phyloP scores from a whole-genome alignment of 1,139 yeast genomes.

The Scheffersomyces titani region DNA sequence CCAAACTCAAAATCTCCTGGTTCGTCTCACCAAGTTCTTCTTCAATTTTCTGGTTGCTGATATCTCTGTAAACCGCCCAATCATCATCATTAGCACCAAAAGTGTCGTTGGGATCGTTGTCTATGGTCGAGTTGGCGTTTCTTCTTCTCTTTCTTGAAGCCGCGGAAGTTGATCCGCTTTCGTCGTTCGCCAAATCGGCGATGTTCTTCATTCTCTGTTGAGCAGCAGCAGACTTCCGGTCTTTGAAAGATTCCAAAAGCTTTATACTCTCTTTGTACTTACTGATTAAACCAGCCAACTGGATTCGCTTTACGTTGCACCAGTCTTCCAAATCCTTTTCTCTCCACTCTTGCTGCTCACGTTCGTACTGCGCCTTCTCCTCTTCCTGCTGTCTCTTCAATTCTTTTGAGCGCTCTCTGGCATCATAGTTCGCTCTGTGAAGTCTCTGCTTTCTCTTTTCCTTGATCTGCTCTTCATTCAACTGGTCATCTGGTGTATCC shows the following conservation, averaged over 20 bases:
- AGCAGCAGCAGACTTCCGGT: constrained; percentile 88
- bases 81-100: constrained; percentile 97
- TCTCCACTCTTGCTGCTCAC: constrained; percentile 78
- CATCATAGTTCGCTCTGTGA: constrained; percentile 84
- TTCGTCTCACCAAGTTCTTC: constrained; percentile 75
- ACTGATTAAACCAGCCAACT: constrained; percentile 57
- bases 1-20: constrained; percentile 60
- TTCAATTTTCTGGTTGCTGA: constrained; percentile 69
- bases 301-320: constrained; percentile 69
- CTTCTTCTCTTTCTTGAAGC: constrained; percentile 52
- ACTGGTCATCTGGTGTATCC: constrained; percentile 80
- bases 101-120: constrained; percentile 89
- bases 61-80: constrained; percentile 89
- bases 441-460: constrained; percentile 86
- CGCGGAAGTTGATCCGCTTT: constrained; percentile 42
- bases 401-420: constrained; percentile 78
- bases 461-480: constrained; percentile 76
- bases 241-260: constrained; percentile 75
- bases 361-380: constrained; percentile 53
- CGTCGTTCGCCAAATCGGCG: constrained; percentile 84
- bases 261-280: constrained; percentile 67
- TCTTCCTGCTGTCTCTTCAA: constrained; percentile 64
- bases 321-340: constrained; percentile 73
- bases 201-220: constrained; percentile 91
- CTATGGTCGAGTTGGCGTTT: constrained; percentile 63